A percentile compares a stretch with the other conserved stretches of the same genome.
These are phyloP conservation scores for Sordaria brevicollis DNA, from an alignment of 495 filamentous ascomycete species.

Conservation along the genomic window DNA sequence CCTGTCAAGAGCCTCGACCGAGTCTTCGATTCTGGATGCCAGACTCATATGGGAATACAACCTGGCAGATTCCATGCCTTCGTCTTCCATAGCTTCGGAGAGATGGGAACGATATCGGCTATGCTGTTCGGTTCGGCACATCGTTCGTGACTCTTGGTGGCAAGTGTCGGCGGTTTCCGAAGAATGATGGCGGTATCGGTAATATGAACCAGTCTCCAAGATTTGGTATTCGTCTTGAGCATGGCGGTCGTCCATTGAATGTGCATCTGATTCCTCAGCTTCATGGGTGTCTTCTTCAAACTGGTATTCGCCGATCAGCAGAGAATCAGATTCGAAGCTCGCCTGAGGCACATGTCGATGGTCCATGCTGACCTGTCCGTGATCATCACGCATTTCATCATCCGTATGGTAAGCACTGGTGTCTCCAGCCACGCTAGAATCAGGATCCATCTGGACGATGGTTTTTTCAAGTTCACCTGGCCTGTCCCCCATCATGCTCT, in stretches of 20 bases:
- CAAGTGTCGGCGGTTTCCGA: neutral
- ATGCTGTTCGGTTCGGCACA: neutral
- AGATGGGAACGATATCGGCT: neutral
- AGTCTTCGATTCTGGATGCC: constrained; percentile 53
- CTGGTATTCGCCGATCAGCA: neutral
- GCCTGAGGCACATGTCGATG: neutral
- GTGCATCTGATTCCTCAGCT: neutral
- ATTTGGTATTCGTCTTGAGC: neutral
- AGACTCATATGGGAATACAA: constrained; percentile 19
- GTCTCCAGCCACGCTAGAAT: neutral
- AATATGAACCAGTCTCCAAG: neutral
- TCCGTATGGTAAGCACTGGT: neutral
- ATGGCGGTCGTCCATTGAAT: neutral
- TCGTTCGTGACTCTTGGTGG: neutral
- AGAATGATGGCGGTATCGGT: neutral
- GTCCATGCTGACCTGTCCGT: neutral
- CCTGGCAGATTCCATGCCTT: neutral
- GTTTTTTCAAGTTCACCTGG: neutral
- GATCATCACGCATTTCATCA: neutral
- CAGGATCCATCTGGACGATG: neutral
- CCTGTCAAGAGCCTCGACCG: constrained; percentile 55
- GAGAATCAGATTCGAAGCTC: neutral
- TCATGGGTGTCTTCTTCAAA: neutral
- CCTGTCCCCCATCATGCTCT: neutral
- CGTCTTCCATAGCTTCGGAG: neutral